Evolutionary conservation across 257 asterid genomes (phyloP).

Genomic region (Leonotis leonurus): DNA sequence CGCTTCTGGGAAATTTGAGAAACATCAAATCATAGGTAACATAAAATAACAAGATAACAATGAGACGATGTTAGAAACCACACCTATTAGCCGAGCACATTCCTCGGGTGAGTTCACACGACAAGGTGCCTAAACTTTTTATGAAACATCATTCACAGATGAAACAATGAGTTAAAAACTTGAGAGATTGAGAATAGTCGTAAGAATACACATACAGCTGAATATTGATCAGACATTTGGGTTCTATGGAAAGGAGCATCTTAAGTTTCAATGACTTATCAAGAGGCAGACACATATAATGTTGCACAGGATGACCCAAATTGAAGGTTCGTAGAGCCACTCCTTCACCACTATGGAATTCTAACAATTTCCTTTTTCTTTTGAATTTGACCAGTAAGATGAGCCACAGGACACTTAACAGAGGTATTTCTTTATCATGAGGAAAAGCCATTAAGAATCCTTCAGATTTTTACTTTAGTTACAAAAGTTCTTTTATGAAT

Average conservation of each 20-base stretch:
- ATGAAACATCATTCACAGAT: conserved; percentile 1
- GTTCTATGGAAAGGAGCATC: not conserved
- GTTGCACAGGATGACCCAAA: not conserved
- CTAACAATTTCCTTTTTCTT: not conserved
- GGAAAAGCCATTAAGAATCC: not conserved
- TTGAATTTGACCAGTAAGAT: not conserved
- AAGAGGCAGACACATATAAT: not conserved
- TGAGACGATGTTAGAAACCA: not conserved
- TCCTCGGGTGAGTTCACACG: conserved; percentile 83
- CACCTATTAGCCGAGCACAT: conserved; percentile 81
- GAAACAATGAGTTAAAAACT: not conserved
- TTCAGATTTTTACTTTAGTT: not conserved
- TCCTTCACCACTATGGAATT: not conserved
- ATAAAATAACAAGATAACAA: not conserved
- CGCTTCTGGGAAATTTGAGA: conserved; percentile 36
- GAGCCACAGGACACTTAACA: not conserved
- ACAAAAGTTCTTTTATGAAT: not conserved
- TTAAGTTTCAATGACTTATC: not conserved
- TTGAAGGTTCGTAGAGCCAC: not conserved
- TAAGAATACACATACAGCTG: not conserved
- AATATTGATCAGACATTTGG: not conserved
- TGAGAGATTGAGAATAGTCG: not conserved
- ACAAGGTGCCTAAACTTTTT: conserved; percentile 61
- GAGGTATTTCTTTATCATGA: not conserved
- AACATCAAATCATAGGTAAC: conserved; percentile 6